Percentiles rank a stretch among this genome's conserved stretches.
These are phyloP conservation scores for Rhizopogon rudus DNA, from an alignment of 768 basidiomycete genomes.

Conservation along the genomic window DNA sequence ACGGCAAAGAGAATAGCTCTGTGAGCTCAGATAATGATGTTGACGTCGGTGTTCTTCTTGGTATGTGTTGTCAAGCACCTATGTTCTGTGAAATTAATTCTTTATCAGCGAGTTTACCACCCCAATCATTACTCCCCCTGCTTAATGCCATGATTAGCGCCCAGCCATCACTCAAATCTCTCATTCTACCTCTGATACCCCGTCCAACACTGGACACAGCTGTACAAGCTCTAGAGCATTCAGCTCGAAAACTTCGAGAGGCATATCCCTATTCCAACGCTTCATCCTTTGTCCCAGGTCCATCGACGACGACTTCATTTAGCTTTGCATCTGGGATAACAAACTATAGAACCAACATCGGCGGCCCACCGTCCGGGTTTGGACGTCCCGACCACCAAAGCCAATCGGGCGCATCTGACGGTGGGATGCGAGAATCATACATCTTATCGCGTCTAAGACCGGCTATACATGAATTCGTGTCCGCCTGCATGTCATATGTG, in stretches of 20 bases:
- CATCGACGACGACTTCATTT: slow-evolving; percentile 26
- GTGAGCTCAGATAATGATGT: slow-evolving; percentile 38
- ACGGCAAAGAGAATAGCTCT: slow-evolving; percentile 46
- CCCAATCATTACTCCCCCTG: slow-evolving; percentile 71
- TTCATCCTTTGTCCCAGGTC: slow-evolving; percentile 23
- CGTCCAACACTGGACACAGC: slow-evolving; percentile 80
- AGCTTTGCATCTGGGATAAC: slow-evolving; percentile 25
- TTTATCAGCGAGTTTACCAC: slow-evolving; percentile 66
- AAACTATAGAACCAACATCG: slow-evolving; percentile 11
- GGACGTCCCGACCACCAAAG: slow-evolving; percentile 23
- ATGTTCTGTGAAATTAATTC: slow-evolving; percentile 8
- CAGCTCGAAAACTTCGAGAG: slow-evolving; percentile 70
- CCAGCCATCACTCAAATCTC: slow-evolving; percentile 67
- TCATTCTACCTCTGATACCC: slow-evolving; percentile 74
- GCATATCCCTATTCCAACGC: slow-evolving; percentile 77
- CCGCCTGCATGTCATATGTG: slow-evolving; percentile 75
- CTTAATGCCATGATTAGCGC: slow-evolving; percentile 61
- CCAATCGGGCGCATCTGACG: slow-evolving; percentile 18
- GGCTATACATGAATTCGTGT: slow-evolving; percentile 71
- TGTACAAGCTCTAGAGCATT: slow-evolving; percentile 58
- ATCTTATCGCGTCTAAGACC: slow-evolving; percentile 70
- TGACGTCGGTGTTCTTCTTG: slow-evolving; percentile 75
- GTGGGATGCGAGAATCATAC: slow-evolving; percentile 78
- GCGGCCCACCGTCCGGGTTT: slow-evolving; percentile 28
- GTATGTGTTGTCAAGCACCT: slow-evolving; percentile 36